Percentiles rank a stretch among this genome's conserved stretches.
Evolutionary conservation across 202 grass and related monocot species (phyloP).

Genomic region (Setaria italica): DNA sequence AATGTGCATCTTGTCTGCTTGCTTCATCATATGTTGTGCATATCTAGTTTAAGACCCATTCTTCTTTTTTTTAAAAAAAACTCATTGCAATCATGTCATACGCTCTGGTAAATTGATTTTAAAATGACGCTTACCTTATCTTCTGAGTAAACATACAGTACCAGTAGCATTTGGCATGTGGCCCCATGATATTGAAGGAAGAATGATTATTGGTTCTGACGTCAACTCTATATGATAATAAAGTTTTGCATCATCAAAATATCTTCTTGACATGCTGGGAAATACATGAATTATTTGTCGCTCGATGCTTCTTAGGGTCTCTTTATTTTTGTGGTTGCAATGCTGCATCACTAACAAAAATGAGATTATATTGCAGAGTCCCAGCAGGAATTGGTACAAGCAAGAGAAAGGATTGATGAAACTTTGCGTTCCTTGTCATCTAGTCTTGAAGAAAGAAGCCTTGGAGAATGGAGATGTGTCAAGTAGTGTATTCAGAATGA

Average conservation of each 20-base stretch:
- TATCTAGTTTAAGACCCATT: conserved; percentile 35
- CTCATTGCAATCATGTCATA: background rate
- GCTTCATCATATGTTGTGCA: conserved; percentile 10
- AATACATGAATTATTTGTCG: conserved; percentile 13
- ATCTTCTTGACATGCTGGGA: conserved; percentile 36
- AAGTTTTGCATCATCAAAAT: conserved; percentile 37
- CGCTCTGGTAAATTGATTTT: conserved; percentile 12
- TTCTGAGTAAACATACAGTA: conserved; percentile 37
- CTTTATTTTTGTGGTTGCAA: conserved; percentile 39
- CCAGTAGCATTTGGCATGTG: conserved; percentile 32
- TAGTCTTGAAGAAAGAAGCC: conserved; percentile 44
- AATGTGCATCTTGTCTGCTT: conserved; percentile 21
- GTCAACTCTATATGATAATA: conserved; percentile 41
- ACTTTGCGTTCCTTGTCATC: conserved; percentile 57
- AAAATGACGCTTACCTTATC: conserved; percentile 20
- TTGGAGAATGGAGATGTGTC: conserved; percentile 42
- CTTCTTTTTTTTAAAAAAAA: background rate
- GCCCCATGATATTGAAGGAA: conserved; percentile 24
- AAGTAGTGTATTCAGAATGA: conserved; percentile 53
- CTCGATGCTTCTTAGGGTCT: conserved; percentile 13
- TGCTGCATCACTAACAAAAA: conserved; percentile 17
- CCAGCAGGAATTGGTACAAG: conserved; percentile 63
- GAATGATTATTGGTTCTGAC: conserved; percentile 45
- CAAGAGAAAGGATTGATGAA: conserved; percentile 73
- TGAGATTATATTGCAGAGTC: conserved; percentile 66